Evolutionary conservation across 768 basidiomycete species (phyloP), one percentile per base, ranked within the genome.

Genomic region (Strobilomyces dryophilus): DNA sequence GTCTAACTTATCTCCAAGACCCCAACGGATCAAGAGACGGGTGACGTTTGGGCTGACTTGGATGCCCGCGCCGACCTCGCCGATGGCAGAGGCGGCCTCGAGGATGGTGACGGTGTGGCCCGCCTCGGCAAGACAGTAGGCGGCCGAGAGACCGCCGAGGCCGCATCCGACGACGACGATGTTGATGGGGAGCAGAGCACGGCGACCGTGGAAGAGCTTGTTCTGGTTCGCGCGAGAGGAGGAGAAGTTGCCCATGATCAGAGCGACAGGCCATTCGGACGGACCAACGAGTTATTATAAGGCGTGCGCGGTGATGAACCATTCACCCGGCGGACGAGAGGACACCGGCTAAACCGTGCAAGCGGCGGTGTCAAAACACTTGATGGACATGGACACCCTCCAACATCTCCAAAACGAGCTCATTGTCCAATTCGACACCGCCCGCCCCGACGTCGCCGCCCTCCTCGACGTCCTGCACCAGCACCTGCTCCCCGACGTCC

Each of bases 401-500:
- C 67, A 74, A 53, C 66, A 73, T 53, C 66, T 64, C 37, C 80
- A 85, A 59, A 68, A 76, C 60, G 73, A 79, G 50, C 65, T 87
- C n/a, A 59, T 76, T 18, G 66, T 71, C 35, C 74, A 81, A 43
- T 87, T 85, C 63, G 62, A 74, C 49, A 56, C 73, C 10, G 79
- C 83, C 64, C 57, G 78, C 26, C 63, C 78, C 17, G 73, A 74
- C 29, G 71, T 84, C 32, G 67, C 64, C 20, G 70, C 65, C 39
- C 62, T 89, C 3, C 83, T 82, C 60, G 65, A 69, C 20, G 79
- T 76, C 4, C 63, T 88, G 43, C 75, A 78, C 57, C 66, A 76
- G 29, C 77, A 84, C 44, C 76, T 88, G 45, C 67, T 88, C 51
- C 84, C 85, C 54, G 79, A 78, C 47, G 69, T 87, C 50, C 69